Evolutionary conservation across 805 yeast genomes (phyloP), one percentile per base, ranked within the genome.

Genomic region (Torulaspora maleeae): DNA sequence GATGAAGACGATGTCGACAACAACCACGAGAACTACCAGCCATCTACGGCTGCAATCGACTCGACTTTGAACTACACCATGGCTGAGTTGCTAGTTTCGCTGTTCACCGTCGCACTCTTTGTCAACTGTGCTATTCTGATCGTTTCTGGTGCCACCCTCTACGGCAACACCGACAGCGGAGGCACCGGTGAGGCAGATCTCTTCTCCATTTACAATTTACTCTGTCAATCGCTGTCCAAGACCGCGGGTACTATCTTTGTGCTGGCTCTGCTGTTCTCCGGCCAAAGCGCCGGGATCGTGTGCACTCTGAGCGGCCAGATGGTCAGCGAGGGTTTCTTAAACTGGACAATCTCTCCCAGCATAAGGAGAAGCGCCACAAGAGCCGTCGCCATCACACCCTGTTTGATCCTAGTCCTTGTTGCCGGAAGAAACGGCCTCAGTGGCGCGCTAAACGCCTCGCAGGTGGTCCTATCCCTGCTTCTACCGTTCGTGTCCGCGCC

Each of bases 281-380:
- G 97, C 10, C 89, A 89, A 59, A 81, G 90, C 63, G 96, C 96
- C 1, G 97, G 96, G 29, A 86, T 91, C 27, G 95, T 89, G n/a
- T 88, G 95, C 62, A 89, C 97, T 0, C 72, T 89, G 50, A 89
- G 96, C 7, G 95, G 96, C 13, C 97, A 89, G 64, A 87, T 88
- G 87, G 93, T 89, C 9, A 82, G 87, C 61, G 97, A 89, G 65
- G 97, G 97, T 2, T 90, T 88, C 58, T 72, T 86, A 35, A 76
- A 77, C 52, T 86, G 95, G 86, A 71, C 83, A 7, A 73, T 89
- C 41, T 79, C 88, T 12, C 96, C 96, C 4, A 86, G 86, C 42
- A 66, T 85, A 9, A 76, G 95, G 56, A 74, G 97, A 49, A 74
- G 89, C 19, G 74, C 87, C 20, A 89, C 96, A 0, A 74, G 97